phyloP scores from a whole-genome alignment of 352 stramenopile genomes.

The Globisporangium emineosum region DNA sequence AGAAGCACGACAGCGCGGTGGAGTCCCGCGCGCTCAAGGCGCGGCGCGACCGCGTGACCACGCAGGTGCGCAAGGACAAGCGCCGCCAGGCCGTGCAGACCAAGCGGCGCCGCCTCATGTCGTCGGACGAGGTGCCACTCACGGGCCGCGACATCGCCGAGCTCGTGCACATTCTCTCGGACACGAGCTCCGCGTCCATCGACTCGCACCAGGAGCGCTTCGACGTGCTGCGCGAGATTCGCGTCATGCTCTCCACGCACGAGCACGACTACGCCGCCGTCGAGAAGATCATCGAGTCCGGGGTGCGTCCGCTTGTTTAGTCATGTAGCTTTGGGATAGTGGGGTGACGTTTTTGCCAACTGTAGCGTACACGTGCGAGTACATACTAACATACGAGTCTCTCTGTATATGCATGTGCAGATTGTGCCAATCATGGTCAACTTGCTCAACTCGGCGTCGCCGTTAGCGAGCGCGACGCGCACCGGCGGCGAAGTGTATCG shows the following conservation, averaged over 20 bases:
- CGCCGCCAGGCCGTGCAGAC: slow-evolving; percentile 54
- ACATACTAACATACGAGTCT: background rate
- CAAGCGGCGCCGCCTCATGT: slow-evolving; percentile 70
- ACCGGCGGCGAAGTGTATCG: slow-evolving; percentile 69
- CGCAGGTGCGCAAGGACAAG: slow-evolving; percentile 76
- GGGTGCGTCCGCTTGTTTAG: too few species aligned
- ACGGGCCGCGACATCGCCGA: slow-evolving; percentile 55
- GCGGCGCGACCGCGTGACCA: slow-evolving; percentile 53
- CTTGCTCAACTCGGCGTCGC: slow-evolving; percentile 63
- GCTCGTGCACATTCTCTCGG: slow-evolving; percentile 43
- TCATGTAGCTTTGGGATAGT: too few species aligned
- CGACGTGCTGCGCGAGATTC: slow-evolving; percentile 68
- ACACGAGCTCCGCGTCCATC: slow-evolving; percentile 33
- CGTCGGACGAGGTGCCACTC: slow-evolving; percentile 35
- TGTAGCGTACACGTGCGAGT: background rate
- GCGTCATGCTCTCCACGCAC: slow-evolving; percentile 48
- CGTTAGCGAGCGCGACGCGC: slow-evolving; percentile 57
- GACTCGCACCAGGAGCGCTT: slow-evolving; percentile 59
- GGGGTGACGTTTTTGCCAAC: too few species aligned
- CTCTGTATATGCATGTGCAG: slow-evolving; percentile 16
- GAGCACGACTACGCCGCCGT: slow-evolving; percentile 69
- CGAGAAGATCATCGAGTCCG: slow-evolving; percentile 75
- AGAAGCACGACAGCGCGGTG: slow-evolving; percentile 66
- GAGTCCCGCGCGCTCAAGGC: slow-evolving; percentile 65
- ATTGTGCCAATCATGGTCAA: slow-evolving; percentile 72